These are phyloP conservation scores for Vicia faba DNA, from an alignment of 306 rosid species.

Conservation along the genomic window DNA sequence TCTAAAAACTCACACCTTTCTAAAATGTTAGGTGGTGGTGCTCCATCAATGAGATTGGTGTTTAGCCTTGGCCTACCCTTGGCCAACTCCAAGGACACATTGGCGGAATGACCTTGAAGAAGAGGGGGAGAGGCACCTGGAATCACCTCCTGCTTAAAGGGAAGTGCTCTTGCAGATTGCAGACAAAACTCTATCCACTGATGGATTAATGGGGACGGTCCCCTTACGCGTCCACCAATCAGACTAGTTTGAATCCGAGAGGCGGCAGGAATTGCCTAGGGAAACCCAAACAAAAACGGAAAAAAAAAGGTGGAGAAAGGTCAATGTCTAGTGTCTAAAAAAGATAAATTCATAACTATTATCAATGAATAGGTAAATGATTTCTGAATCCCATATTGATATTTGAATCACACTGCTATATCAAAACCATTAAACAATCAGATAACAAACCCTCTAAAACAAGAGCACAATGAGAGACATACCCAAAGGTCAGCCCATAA, in stretches of 20 bases:
- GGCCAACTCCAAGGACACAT: conserved; percentile 49
- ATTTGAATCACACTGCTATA: background rate
- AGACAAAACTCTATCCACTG: conserved; percentile 97
- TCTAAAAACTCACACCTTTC: conserved; percentile 82
- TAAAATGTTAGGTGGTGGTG: conserved; percentile 69
- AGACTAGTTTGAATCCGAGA: conserved; percentile 55
- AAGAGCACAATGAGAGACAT: conserved; percentile 28
- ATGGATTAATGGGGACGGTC: conserved; percentile 83
- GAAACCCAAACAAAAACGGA: conserved; percentile 7
- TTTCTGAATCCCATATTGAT: conserved; percentile 3
- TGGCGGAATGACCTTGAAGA: conserved; percentile 49
- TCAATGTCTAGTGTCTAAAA: conserved; percentile 13
- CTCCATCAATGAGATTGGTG: conserved; percentile 78
- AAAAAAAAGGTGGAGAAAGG: background rate
- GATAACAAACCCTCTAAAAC: conserved; percentile 23
- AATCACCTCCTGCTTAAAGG: conserved; percentile 86
- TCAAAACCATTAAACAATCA: conserved; percentile 7
- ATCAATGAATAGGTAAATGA: conserved; percentile 15
- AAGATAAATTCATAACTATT: conserved; percentile 6
- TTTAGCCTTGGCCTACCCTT: conserved; percentile 76
- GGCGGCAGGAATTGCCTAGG: conserved; percentile 80
- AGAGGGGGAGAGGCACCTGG: conserved; percentile 79
- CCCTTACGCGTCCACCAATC: conserved; percentile 82
- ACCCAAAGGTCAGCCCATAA: conserved; percentile 97
- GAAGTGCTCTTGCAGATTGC: conserved; percentile 80